phyloP scores from a whole-genome alignment of 139 green algal species.

The Coelastrella sp. region DNA sequence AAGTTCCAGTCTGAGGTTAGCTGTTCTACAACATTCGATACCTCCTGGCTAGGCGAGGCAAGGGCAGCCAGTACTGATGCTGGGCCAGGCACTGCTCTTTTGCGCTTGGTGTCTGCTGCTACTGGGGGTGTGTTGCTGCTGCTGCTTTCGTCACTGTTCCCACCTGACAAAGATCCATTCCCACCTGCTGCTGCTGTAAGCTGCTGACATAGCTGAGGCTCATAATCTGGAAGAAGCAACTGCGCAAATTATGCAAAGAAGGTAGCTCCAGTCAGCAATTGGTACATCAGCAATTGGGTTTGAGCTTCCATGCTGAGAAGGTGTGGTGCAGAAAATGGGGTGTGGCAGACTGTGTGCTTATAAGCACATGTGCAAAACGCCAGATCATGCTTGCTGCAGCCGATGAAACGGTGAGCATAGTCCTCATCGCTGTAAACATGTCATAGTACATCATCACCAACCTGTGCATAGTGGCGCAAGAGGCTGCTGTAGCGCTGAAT shows the following conservation, averaged over 20 bases:
- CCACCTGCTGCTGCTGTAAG: not conserved
- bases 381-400: not conserved
- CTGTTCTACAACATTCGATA: no score
- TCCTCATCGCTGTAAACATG: no score
- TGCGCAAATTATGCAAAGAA: not conserved
- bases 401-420: not conserved
- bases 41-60: not conserved
- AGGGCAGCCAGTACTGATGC: conserved; percentile 11
- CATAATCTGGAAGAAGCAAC: not conserved
- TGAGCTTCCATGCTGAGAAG: no score
- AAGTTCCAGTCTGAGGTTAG: no score
- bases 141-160: not conserved
- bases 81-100: conserved; percentile 6
- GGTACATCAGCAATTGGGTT: no score
- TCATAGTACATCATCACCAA: not conserved
- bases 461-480: conserved; percentile 37
- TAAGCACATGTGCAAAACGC: not conserved
- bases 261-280: no score
- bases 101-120: not conserved
- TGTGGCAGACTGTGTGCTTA: no score
- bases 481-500: not conserved
- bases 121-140: not conserved
- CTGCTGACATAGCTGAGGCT: not conserved
- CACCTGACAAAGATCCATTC: no score
- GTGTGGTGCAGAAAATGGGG: no score